Evolutionary conservation across 2,329 filamentous ascomycete species (phyloP), one percentile per base, ranked within the genome.

Genomic region (Grosmannia serpens): DNA sequence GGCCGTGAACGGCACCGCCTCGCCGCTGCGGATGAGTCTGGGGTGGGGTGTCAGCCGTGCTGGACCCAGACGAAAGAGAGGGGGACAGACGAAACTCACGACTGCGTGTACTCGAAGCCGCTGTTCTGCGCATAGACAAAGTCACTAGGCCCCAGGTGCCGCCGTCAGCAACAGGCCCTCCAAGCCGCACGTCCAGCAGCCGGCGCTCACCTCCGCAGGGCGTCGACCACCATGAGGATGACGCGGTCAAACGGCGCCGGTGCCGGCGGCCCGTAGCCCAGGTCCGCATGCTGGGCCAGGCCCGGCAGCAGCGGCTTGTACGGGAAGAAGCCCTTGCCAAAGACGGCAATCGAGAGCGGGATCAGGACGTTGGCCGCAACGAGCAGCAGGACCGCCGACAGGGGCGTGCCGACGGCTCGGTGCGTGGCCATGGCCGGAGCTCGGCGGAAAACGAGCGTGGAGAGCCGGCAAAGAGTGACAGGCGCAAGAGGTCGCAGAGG

Each of bases 221-320:
- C 92, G 80, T 99, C 94, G 31, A 99, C 88, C 8, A 99, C 91
- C 92, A 99, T 97, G 71, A 99, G 96, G 57, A 99, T 78, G 57
- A 97, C 77, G 67, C 87, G 91, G 71, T 97, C 85, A 70, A 99
- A 99, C 0, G 87, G 84, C 38, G 88, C 80, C 54, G 77, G 72
- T 3, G 87, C 84, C 8, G 78, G 78, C 53, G 73, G 67, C 24
- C 76, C 83, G 74, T 80, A 77, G 53, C 77, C 73, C 31, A 81
- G 69, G 55, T 79, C 67, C 62, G 83, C 79, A 71, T 85, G 88
- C 62, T 80, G 75, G 11, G 94, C 91, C 53, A 96, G 75, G 4
- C 94, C 94, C 13, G 91, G 85, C 53, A 99, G 79, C 64, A 96
- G 87, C 3, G 94, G 91, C 69, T 99, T 99, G 74, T 97, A 96